Conservation (phyloP, 345 rosid genomes). For the Eutrema yunnanense region DNA sequence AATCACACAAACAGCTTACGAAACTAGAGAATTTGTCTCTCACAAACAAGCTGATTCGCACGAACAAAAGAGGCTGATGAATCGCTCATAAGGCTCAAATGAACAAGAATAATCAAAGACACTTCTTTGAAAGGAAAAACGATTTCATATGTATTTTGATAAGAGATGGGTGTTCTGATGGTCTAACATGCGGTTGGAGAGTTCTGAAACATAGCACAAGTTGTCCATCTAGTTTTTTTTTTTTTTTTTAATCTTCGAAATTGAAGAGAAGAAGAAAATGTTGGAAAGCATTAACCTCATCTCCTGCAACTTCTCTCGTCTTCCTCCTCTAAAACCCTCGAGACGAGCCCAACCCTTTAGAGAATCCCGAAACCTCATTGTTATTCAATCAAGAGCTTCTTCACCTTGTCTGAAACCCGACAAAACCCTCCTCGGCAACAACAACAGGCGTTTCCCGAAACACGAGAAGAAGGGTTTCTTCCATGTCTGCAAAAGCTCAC, state of each 20-base stretch:
- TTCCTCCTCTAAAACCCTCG: conserved; percentile 29
- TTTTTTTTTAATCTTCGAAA: not conserved
- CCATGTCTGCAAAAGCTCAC: conserved; percentile 37
- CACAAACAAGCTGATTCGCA: too few relatives aligned
- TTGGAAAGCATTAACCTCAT: conserved; percentile 36
- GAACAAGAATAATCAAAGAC: too few relatives aligned
- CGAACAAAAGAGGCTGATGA: too few relatives aligned
- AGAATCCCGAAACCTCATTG: not conserved
- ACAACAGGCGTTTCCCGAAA: not conserved
- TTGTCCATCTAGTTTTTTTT: too few relatives aligned
- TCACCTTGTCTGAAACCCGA: conserved; percentile 20
- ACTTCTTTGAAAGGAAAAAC: too few relatives aligned
- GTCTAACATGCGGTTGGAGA: too few relatives aligned
- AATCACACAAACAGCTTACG: too few relatives aligned
- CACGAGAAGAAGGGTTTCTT: conserved; percentile 23
- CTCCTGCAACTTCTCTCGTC: conserved; percentile 47
- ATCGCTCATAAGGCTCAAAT: too few relatives aligned
- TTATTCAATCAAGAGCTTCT: conserved; percentile 14
- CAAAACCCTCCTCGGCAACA: not conserved
- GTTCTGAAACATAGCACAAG: too few relatives aligned
- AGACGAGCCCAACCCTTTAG: conserved; percentile 7
- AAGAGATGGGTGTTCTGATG: too few relatives aligned
- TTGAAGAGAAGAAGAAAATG: conserved; percentile 29
- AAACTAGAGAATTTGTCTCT: too few relatives aligned
- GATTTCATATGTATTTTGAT: too few relatives aligned